Base-by-base conservation (phyloP, 352 stramenopile species). In the Globisporangium sylvaticum region DNA sequence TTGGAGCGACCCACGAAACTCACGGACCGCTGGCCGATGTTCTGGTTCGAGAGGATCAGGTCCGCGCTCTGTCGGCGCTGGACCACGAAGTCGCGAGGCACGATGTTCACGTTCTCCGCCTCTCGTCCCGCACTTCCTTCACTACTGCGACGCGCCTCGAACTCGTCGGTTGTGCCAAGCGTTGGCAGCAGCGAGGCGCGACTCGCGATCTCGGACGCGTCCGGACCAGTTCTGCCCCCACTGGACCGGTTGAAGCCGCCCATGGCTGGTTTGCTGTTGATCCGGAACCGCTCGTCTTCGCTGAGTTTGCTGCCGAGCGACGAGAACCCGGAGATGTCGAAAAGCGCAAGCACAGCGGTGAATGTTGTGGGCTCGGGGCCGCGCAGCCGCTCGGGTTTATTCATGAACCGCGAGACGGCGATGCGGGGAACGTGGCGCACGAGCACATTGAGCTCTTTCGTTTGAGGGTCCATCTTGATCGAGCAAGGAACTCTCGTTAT, bases 271-370 rank as follows among this genome's bases (percentile, higher is more conserved):
- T 57, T 62, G 65, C 50, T 70, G 18, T 74, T 76, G 60, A 80
- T 84, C 31, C 83, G 70, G 52, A 78, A 69, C 25, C 72, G 72
- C 61, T 91, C 83, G 25, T 86, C 83, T 4, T 91, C 83, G 25
- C 69, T 85, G 34, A 91, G 80, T 61, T 80, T 80, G 64, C 88
- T 91, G 22, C 85, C 88, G 14, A 95, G 83, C 6, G 81, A 92
- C 0, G 88, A 95, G 68, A 96, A 97, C 4, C 88, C 89, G 14
- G 83, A 93, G 37, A 96, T 93, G 64, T 96, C 87, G 56, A 96
- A 95, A 14, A 96, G 71, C 10, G 79, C 88, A 12, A 95, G 83
- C 4, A 90, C 82, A 0, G 81, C 85, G 0, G 80, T 72, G 59
- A 91, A 91, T 4, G 73, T 69, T 20, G 54, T 66, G 32, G 72